A percentile compares a stretch with the other conserved stretches of the same genome.
phyloP scores from a whole-genome alignment of 2,329 filamentous ascomycete species.

The Tolypocladium capitatum region DNA sequence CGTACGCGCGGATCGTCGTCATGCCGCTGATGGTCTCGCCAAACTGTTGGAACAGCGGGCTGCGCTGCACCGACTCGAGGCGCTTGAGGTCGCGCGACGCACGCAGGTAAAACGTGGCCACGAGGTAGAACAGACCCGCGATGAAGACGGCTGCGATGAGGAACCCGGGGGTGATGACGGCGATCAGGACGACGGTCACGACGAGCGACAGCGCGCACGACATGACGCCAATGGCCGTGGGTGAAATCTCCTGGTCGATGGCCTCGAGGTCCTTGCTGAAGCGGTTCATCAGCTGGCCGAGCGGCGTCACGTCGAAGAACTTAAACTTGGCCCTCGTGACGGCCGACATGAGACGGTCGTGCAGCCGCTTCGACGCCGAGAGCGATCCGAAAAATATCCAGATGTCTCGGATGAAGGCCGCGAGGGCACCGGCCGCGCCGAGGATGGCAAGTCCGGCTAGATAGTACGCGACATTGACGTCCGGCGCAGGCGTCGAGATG shows the following conservation, averaged over 20 bases:
- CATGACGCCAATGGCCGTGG: slow-evolving; percentile 68
- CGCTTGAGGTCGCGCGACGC: slow-evolving; percentile 93
- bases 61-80: slow-evolving; percentile 84
- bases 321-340: slow-evolving; percentile 87
- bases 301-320: slow-evolving; percentile 92
- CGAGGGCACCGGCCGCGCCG: slow-evolving; percentile 61
- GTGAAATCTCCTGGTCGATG: slow-evolving; percentile 89
- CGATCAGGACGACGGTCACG: slow-evolving; percentile 80
- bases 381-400: slow-evolving; percentile 90
- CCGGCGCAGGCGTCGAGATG: slow-evolving; percentile 16
- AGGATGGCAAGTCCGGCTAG: slow-evolving; percentile 71
- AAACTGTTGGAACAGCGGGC: slow-evolving; percentile 94
- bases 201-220: slow-evolving; percentile 53
- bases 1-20: slow-evolving; percentile 92
- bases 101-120: slow-evolving; percentile 78
- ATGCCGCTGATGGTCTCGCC: slow-evolving; percentile 91
- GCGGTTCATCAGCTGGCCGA: slow-evolving; percentile 94
- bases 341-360: slow-evolving; percentile 61
- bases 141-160: slow-evolving; percentile 80
- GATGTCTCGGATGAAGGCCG: slow-evolving; percentile 70
- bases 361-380: slow-evolving; percentile 73
- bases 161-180: slow-evolving; percentile 80
- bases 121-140: slow-evolving; percentile 63
- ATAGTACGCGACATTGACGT: slow-evolving; percentile 76
- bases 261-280: slow-evolving; percentile 97